These are phyloP conservation scores for Candida koratica DNA, from an alignment of 805 yeast genomes.

Conservation along the genomic window DNA sequence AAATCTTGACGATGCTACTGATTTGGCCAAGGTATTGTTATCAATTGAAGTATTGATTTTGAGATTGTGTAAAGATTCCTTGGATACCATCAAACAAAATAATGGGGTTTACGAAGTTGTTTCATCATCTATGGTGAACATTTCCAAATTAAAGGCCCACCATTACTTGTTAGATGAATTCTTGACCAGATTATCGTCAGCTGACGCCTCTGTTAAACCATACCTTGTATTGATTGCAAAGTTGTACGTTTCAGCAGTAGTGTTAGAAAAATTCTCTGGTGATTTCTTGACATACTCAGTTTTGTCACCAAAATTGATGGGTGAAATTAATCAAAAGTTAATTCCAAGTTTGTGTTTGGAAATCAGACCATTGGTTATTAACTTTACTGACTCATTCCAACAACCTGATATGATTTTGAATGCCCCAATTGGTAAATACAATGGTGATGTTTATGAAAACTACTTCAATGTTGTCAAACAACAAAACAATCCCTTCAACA, in stretches of 20 bases:
- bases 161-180: conserved; percentile 37
- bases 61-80: conserved; percentile 29
- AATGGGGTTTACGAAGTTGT: conserved; percentile 33
- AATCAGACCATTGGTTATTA: conserved; percentile 39
- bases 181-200: conserved; percentile 20
- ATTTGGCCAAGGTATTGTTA: conserved; percentile 27
- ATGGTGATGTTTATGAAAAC: conserved; percentile 44
- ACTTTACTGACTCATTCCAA: conserved; percentile 43
- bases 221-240: conserved; percentile 30
- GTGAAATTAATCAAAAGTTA: conserved; percentile 22
- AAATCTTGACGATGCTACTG: conserved; percentile 24
- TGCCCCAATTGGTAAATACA: conserved; percentile 40
- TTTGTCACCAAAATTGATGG: conserved; percentile 27
- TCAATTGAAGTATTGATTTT: conserved; percentile 41
- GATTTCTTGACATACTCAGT: conserved; percentile 37
- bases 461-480: conserved; percentile 35
- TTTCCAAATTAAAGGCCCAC: conserved; percentile 43
- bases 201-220: conserved; percentile 24
- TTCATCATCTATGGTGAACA: conserved; percentile 34
- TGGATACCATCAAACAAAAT: conserved; percentile 23
- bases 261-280: conserved; percentile 33
- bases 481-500: conserved; percentile 29
- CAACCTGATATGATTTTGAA: conserved; percentile 41
- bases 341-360: conserved; percentile 32
- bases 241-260: conserved; percentile 30